Percentiles rank a stretch among this genome's conserved stretches.
Evolutionary conservation across 345 rosid genomes (phyloP).

Genomic region (Anacardium occidentale): DNA sequence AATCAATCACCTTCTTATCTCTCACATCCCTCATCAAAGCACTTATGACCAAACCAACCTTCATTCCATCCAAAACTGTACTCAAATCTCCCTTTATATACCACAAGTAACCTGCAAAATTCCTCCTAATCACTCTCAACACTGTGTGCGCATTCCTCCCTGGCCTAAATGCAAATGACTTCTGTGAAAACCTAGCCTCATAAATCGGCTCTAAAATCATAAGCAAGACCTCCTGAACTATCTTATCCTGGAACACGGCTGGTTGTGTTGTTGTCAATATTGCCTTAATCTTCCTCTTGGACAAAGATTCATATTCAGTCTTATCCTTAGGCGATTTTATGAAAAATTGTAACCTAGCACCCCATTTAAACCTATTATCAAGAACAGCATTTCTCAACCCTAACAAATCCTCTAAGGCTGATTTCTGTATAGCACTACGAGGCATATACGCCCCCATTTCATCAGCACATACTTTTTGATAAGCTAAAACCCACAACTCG

Average conservation of each 20-base stretch:
- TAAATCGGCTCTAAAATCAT: conserved; percentile 86
- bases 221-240: conserved; percentile 86
- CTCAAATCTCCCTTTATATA: conserved; percentile 92
- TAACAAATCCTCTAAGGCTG: conserved; percentile 78
- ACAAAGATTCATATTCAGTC: conserved; percentile 77
- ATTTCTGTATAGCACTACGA: conserved; percentile 70
- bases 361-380: conserved; percentile 93
- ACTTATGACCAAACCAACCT: conserved; percentile 73
- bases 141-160: conserved; percentile 88
- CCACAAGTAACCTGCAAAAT: conserved; percentile 90
- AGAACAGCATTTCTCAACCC: conserved; percentile 88
- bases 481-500: conserved; percentile 91
- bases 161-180: conserved; percentile 85
- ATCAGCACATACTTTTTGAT: conserved; percentile 86
- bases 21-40: conserved; percentile 92
- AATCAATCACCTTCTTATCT: conserved; percentile 89
- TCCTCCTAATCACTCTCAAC: conserved; percentile 86
- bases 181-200: conserved; percentile 81
- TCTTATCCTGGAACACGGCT: conserved; percentile 82
- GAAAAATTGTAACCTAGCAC: conserved; percentile 82
- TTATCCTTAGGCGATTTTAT: conserved; percentile 88
- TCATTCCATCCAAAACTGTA: conserved; percentile 87
- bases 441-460: conserved; percentile 89
- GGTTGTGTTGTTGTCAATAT: conserved; percentile 90
- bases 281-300: conserved; percentile 91